Evolutionary conservation across 371 early-diverging fungal genomes (phyloP).

Genomic region (Cladochytrium tenue): DNA sequence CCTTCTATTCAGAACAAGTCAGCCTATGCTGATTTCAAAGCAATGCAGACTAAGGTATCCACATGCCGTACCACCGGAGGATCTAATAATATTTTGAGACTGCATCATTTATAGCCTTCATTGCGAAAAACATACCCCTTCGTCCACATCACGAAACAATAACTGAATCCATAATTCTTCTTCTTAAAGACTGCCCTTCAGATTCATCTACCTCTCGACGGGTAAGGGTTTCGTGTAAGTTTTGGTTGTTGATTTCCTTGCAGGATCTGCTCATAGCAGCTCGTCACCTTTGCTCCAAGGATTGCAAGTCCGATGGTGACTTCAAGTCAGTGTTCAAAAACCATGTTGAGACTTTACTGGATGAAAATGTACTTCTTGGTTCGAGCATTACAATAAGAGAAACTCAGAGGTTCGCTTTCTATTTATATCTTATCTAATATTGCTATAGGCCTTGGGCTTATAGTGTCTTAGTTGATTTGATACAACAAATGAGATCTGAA

Average conservation of each 20-base stretch:
- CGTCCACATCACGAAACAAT: conserved; percentile 78
- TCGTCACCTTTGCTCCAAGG: conserved; percentile 90
- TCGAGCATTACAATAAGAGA: conserved; percentile 90
- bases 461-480: conserved; percentile 91
- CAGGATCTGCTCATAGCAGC: conserved; percentile 92
- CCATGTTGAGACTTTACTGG: conserved; percentile 83
- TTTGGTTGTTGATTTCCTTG: not conserved
- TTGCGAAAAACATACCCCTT: conserved; percentile 49
- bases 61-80: not conserved
- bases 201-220: conserved; percentile 91
- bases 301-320: conserved; percentile 26
- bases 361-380: conserved; percentile 90
- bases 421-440: not conserved
- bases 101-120: conserved; percentile 93
- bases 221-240: conserved; percentile 34
- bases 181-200: conserved; percentile 90
- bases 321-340: conserved; percentile 84
- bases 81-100: conserved; percentile 57
- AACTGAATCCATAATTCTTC: conserved; percentile 81
- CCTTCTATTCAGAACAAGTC: conserved; percentile 72
- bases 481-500: conserved; percentile 89
- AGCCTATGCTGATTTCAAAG: conserved; percentile 81
- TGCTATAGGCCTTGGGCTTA: conserved; percentile 79
- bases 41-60: conserved; percentile 81
- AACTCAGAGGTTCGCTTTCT: conserved; percentile 65